A percentile compares a stretch with the other conserved stretches of the same genome.
These are phyloP conservation scores for Diplosphaera chodatii DNA, from an alignment of 139 green algal genomes.

Conservation along the genomic window DNA sequence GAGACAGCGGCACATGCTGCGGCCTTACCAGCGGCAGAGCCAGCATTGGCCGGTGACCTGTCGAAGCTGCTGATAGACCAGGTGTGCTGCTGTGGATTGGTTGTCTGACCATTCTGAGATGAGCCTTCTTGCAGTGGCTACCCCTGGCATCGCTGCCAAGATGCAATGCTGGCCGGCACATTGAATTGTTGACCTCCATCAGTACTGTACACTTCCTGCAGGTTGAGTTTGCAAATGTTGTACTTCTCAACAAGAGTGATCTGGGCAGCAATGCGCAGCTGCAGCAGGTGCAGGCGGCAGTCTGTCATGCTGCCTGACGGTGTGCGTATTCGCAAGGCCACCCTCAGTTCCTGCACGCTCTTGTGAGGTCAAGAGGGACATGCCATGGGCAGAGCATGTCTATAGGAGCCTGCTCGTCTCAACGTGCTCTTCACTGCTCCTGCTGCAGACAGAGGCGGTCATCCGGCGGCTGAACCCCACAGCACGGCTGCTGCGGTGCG, in stretches of 20 bases:
- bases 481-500: background rate
- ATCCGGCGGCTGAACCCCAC: background rate
- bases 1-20: too few species aligned
- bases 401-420: too few species aligned
- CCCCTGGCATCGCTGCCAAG: too few species aligned
- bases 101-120: too few species aligned
- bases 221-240: slow-evolving; percentile 77
- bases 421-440: background rate
- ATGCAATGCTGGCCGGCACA: too few species aligned
- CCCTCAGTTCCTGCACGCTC: too few species aligned
- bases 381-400: too few species aligned
- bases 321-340: too few species aligned
- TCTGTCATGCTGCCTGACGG: slow-evolving; percentile 23
- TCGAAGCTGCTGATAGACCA: slow-evolving; percentile 67
- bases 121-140: too few species aligned
- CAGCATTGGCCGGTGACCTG: slow-evolving; percentile 37
- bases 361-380: too few species aligned
- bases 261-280: slow-evolving; percentile 12
- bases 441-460: slow-evolving; percentile 16
- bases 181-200: background rate
- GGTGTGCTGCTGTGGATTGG: slow-evolving; percentile 38
- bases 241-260: slow-evolving; percentile 75
- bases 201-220: slow-evolving; percentile 14
- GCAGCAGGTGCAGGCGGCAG: background rate
- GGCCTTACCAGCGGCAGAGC: slow-evolving; percentile 23